Evolutionary conservation across 768 basidiomycete genomes (phyloP).

Genomic region (Phanerochaete carnosa): DNA sequence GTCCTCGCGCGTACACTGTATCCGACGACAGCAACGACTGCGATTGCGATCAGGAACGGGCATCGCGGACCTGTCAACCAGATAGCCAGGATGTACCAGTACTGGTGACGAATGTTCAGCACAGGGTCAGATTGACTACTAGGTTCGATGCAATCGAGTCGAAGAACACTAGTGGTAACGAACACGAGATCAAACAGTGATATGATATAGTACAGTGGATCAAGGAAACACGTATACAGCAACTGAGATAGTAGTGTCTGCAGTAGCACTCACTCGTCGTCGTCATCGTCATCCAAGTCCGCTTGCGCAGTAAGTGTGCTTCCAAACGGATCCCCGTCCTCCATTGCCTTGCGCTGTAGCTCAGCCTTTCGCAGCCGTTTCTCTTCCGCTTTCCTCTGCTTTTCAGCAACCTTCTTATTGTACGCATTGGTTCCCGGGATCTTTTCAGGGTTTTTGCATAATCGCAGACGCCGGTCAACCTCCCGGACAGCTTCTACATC

Average conservation of each 20-base stretch:
- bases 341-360: constrained; percentile 51
- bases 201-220: not conserved
- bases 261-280: constrained; percentile 32
- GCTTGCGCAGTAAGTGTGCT: constrained; percentile 37
- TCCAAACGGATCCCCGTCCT: constrained; percentile 70
- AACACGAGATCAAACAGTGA: too few species aligned
- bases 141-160: not conserved
- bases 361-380: constrained; percentile 52
- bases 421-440: constrained; percentile 87
- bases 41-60: not conserved
- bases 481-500: constrained; percentile 82
- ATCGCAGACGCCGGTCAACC: constrained; percentile 80
- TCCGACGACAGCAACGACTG: not conserved
- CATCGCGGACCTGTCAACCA: not conserved
- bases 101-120: too few species aligned
- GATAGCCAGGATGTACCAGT: not conserved
- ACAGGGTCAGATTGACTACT: too few species aligned
- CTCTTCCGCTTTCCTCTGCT: constrained; percentile 64
- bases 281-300: constrained; percentile 54
- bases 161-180: too few species aligned
- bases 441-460: constrained; percentile 96
- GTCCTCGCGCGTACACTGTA: not conserved
- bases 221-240: too few species aligned
- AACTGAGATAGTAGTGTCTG: not conserved
- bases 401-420: constrained; percentile 64